Conservation (phyloP, 176 grass and related monocot species). For the Urochloa ruziziensis region DNA sequence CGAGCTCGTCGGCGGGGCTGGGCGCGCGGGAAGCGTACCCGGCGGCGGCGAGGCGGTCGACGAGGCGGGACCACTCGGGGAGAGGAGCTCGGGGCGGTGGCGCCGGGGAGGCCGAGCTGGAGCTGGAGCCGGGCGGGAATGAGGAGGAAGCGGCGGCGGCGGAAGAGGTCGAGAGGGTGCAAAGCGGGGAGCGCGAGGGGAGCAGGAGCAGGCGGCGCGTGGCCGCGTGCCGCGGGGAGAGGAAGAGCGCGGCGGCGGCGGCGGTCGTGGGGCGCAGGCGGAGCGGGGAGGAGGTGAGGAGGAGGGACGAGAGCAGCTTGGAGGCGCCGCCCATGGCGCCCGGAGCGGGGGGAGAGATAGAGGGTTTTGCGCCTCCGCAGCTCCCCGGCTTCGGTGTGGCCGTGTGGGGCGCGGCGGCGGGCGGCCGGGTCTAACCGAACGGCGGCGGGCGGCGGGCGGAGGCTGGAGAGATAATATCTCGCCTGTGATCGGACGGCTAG, state of each 20-base stretch:
- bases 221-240: slow-evolving; percentile 27
- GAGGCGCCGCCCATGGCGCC: slow-evolving; percentile 68
- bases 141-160: slow-evolving; percentile 1
- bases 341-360: not conserved
- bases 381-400: not conserved
- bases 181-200: not conserved
- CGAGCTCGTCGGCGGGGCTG: slow-evolving; percentile 23
- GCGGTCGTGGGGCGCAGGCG: slow-evolving; percentile 38
- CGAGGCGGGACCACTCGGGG: slow-evolving; percentile 70
- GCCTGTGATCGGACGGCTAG: slow-evolving; percentile 30
- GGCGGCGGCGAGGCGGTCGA: slow-evolving; percentile 51
- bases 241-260: slow-evolving; percentile 38
- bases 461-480: slow-evolving; percentile 37
- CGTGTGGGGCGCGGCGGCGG: no score
- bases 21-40: slow-evolving; percentile 37
- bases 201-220: slow-evolving; percentile 33
- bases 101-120: not conserved
- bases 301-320: slow-evolving; percentile 63
- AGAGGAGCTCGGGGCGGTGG: slow-evolving; percentile 7
- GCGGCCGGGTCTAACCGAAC: slow-evolving; percentile 10
- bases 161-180: slow-evolving; percentile 20
- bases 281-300: slow-evolving; percentile 53
- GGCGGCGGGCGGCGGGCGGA: slow-evolving; percentile 8
- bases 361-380: slow-evolving; percentile 28
- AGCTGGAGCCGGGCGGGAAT: slow-evolving; percentile 14